phyloP scores from a whole-genome alignment of 2,329 filamentous ascomycete genomes.

The Dothistroma pini region DNA sequence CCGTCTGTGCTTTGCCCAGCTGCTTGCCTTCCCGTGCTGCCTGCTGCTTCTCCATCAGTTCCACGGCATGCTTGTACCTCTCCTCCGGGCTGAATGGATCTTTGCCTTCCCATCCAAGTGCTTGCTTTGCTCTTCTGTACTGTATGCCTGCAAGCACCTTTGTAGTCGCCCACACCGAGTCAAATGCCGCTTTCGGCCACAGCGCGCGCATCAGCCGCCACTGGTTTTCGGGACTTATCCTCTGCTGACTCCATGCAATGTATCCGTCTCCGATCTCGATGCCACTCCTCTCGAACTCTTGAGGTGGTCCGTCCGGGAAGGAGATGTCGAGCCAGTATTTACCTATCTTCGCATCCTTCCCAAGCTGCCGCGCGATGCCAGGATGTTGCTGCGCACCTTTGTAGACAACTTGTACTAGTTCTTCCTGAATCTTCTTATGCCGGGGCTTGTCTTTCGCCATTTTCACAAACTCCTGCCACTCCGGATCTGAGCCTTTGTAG shows the following conservation, averaged over 20 bases:
- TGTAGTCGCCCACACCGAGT: constrained; percentile 35
- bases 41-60: constrained; percentile 31
- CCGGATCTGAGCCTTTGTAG: constrained; percentile 51
- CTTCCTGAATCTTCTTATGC: constrained; percentile 40
- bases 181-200: constrained; percentile 37
- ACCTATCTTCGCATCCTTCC: constrained; percentile 40
- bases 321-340: constrained; percentile 47
- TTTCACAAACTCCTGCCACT: constrained; percentile 51
- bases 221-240: constrained; percentile 40
- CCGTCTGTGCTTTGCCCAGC: constrained; percentile 22
- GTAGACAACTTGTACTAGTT: constrained; percentile 39
- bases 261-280: constrained; percentile 40
- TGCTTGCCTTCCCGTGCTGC: constrained; percentile 20
- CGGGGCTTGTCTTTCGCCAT: constrained; percentile 42
- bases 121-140: constrained; percentile 35
- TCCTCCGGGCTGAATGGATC: constrained; percentile 34
- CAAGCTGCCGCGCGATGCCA: constrained; percentile 32
- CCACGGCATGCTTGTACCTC: constrained; percentile 29
- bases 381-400: constrained; percentile 32
- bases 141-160: constrained; percentile 37
- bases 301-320: constrained; percentile 48
- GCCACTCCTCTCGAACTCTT: constrained; percentile 48
- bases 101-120: constrained; percentile 35
- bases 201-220: constrained; percentile 37
- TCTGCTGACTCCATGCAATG: constrained; percentile 41